phyloP scores from a whole-genome alignment of 75 land plant genomes.

The Gnetum montanum region DNA sequence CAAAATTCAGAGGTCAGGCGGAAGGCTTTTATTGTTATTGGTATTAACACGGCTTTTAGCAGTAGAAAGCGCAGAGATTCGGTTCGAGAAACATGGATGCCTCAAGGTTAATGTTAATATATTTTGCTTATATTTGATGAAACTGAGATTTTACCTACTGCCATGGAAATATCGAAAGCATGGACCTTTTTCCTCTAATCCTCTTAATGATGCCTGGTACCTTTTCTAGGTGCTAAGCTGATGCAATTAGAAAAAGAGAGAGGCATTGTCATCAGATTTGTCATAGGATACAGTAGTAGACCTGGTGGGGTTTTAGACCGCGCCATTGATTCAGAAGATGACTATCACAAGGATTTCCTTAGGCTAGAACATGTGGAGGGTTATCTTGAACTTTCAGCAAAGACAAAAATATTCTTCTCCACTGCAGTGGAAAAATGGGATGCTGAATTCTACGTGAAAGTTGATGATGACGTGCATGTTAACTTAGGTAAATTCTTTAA shows the following conservation, averaged over 20 bases:
- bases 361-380: conserved; percentile 79
- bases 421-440: conserved; percentile 68
- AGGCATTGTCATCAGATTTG: conserved; percentile 64
- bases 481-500: conserved; percentile 27
- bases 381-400: conserved; percentile 70
- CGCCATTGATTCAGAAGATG: conserved; percentile 78
- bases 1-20: not conserved
- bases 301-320: conserved; percentile 68
- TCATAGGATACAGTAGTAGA: conserved; percentile 73
- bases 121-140: no score
- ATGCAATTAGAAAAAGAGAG: conserved; percentile 48
- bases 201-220: no score
- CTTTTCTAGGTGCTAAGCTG: conserved; percentile 54
- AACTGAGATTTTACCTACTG: no score
- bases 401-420: conserved; percentile 65
- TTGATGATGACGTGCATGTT: conserved; percentile 72
- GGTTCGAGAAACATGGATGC: conserved; percentile 67
- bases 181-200: no score
- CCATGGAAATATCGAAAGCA: no score
- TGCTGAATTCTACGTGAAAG: conserved; percentile 79
- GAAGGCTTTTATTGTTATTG: conserved; percentile 54
- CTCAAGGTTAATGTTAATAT: conserved; percentile 50
- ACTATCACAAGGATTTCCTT: conserved; percentile 65
- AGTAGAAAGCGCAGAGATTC: conserved; percentile 60
- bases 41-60: conserved; percentile 78